Base-by-base conservation (phyloP, 148 eudicot species). In the Amaranthus palmeri region DNA sequence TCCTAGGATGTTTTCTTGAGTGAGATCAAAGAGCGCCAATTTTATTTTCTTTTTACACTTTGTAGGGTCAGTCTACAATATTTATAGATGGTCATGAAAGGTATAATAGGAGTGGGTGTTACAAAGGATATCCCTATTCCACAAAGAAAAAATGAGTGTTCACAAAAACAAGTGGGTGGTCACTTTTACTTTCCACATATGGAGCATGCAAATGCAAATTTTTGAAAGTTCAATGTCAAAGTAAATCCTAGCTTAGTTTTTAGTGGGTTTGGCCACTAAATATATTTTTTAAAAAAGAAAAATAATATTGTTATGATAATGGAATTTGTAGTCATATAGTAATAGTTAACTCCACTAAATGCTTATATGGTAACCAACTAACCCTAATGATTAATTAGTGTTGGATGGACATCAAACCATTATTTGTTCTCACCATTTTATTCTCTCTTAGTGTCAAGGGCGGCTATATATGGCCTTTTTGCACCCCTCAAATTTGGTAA, bases 271-370 rank as follows among this genome's bases (percentile, higher is more conserved):
- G 68, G 78, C 77, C 84, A 76, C 82, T 78, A 53, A 0, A 60
- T 52, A 53, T 56, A 49, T 25, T 25, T 25, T 25, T n/a, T n/a
- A n/a, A 25, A 25, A 25, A 25, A 2, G 36, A 25, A 67, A 50
- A 60, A 55, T 15, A 56, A 11, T 65, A 47, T 8, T 67, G 18
- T 69, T 67, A 45, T 72, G 74, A 7, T 84, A 76, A 77, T 87
- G 88, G 90, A 77, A 73, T 77, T 77, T 72, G 65, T 70, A 41
- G 81, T 82, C 90, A 78, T 77, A 62, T 62, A 25, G 36, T 25
- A 80, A 84, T 62, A 76, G 84, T 70, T 47, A 64, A 64, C 74
- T 69, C 86, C 84, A 76, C 86, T 80, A 49, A 3, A 64, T 58
- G 48, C 69, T 44, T 51, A 61, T 47, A 70, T 8, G 46, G 57